Evolutionary conservation across 1,284 basidiomycete genomes (phyloP).

Genomic region (Somion occarium): DNA sequence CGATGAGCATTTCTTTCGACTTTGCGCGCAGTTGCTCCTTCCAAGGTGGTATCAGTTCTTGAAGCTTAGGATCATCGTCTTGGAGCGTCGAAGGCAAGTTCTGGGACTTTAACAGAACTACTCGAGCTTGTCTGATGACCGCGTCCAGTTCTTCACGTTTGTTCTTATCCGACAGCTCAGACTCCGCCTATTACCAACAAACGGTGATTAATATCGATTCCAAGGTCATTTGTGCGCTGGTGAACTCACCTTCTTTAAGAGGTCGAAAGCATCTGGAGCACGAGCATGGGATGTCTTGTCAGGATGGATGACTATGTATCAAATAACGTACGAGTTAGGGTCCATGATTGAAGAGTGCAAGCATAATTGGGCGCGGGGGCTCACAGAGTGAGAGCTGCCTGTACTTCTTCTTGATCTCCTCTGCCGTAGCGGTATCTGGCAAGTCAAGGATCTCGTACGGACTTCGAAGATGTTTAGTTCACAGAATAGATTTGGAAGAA

Average conservation of each 20-base stretch:
- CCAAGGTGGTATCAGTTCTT: conserved; percentile 55
- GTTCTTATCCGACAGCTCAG: conserved; percentile 67
- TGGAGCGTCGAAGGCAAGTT: conserved; percentile 52
- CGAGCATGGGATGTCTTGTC: conserved; percentile 77
- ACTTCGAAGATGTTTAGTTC: conserved; percentile 31
- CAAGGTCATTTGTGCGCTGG: too few species aligned
- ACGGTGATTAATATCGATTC: conserved; percentile 3
- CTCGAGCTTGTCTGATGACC: conserved; percentile 66
- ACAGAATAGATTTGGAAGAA: background rate
- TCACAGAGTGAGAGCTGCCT: conserved; percentile 77
- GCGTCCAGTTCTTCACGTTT: conserved; percentile 78
- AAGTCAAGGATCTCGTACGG: conserved; percentile 78
- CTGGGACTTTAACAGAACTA: conserved; percentile 53
- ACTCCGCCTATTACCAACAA: conserved; percentile 57
- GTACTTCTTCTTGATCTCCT: conserved; percentile 78
- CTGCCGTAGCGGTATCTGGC: conserved; percentile 54
- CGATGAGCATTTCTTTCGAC: conserved; percentile 75
- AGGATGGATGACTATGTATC: conserved; percentile 73
- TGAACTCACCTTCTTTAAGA: conserved; percentile 72
- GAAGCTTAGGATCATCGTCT: conserved; percentile 53
- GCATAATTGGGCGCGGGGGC: conserved; percentile 21
- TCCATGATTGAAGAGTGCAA: background rate
- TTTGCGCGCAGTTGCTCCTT: conserved; percentile 58
- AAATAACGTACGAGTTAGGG: conserved; percentile 34
- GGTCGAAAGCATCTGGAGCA: conserved; percentile 80